Evolutionary conservation across 352 stramenopile genomes (phyloP), one percentile per base, ranked within the genome.

Genomic region (Pythium scleroteichum): DNA sequence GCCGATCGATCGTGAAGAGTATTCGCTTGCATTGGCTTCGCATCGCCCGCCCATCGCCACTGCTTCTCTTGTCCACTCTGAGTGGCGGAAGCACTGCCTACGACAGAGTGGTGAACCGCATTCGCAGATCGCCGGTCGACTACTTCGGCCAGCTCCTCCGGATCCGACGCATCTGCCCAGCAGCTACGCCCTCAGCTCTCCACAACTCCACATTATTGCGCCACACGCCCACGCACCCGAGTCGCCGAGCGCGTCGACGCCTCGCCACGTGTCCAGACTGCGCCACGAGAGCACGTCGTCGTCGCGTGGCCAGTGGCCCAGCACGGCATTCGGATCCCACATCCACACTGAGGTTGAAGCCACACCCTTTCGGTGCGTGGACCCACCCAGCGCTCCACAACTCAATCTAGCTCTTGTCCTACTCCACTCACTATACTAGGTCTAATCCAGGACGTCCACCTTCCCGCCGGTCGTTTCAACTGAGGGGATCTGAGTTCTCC

Each of bases 221-320:
- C 57, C 2, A 13, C n/a, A 29, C 26, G 16, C 27, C 29, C 29
- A 10, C 56, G 26, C 47, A 64, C 61, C 38, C 38, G 38, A 44
- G 38, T 44, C 38, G 38, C 17, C 38, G 20, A 20, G 44, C 23
- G 23, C 33, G 1, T 73, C 62, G 0, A 51, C 22, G 9, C 52
- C 47, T 7, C 61, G 62, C 29, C 60, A 39, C 10, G 70, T 73
- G 49, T 75, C 70, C 2, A 79, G 59, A 56, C 68, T 79, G 40
- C 68, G 68, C 71, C 68, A 79, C 29, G 71, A 79, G 58, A 79
- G 57, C 62, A 70, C 33, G 27, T 79, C 71, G 38, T 79, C 71
- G 35, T 79, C 65, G 29, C 35, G 53, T 38, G 27, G 32, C 53
- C 59, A 68, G 13, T 41, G 8, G 12, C 27, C 41, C 3, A 60